phyloP scores from a whole-genome alignment of 176 grass and related monocot genomes.

The Thinopyrum elongatum region DNA sequence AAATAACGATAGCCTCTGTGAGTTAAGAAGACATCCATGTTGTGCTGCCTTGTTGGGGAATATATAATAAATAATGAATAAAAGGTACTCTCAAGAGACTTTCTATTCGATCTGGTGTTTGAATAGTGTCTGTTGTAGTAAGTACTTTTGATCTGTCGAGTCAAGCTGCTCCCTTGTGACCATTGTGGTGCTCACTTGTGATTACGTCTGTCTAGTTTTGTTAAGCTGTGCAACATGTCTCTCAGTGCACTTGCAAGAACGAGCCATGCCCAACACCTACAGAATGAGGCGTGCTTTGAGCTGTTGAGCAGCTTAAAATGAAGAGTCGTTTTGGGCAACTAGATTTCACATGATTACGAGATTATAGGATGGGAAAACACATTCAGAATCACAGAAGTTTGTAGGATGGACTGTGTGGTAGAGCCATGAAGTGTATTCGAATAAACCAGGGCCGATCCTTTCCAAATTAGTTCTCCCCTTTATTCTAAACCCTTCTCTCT shows the following conservation, averaged over 20 bases:
- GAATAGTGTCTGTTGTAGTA: background rate
- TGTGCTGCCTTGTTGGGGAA: slow-evolving; percentile 11
- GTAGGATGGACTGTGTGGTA: background rate
- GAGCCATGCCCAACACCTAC: background rate
- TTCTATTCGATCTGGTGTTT: background rate
- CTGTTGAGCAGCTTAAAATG: background rate
- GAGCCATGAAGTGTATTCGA: too few species aligned
- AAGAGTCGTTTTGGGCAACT: background rate
- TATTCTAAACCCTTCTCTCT: too few species aligned
- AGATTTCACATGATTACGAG: too few species aligned
- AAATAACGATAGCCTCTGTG: slow-evolving; percentile 32
- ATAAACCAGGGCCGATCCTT: too few species aligned
- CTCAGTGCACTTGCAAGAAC: background rate
- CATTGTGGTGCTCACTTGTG: background rate
- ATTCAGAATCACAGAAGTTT: background rate
- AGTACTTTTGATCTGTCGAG: background rate
- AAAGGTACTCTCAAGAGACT: slow-evolving; percentile 13
- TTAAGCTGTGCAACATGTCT: background rate
- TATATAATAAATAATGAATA: slow-evolving; percentile 28
- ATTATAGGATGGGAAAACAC: background rate
- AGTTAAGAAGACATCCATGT: slow-evolving; percentile 2
- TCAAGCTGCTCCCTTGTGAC: background rate
- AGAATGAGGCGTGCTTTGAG: background rate
- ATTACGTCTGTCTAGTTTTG: too few species aligned
- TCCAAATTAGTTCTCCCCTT: too few species aligned